Evolutionary conservation across 176 grass and related monocot species (phyloP), one percentile per base, ranked within the genome.

Genomic region (Pharus latifolius): DNA sequence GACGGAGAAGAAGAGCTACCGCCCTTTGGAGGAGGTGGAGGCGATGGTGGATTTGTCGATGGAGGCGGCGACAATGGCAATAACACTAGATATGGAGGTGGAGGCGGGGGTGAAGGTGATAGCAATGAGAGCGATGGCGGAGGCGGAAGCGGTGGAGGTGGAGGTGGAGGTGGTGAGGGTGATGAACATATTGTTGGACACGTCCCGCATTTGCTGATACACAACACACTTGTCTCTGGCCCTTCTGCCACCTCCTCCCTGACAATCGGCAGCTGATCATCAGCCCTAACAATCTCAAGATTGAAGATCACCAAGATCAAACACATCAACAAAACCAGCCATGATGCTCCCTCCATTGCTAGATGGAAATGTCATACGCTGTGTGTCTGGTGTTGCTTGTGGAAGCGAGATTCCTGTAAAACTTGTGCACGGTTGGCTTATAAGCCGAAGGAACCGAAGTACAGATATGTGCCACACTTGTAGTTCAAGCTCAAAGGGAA

Each of bases 171-270:
- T 14, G 84, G 79, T 7, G 87, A 85, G 19, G 85, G 61, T 5
- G 90, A 82, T 31, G 71, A 51, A 55, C 82, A 86, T 2, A 86
- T 33, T 0, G 71, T 80, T 2, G 90, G 90, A 74, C 90, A 89
- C 68, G 79, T 94, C 67, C 80, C 86, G 55, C 90, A 86, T 74
- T 89, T 19, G 26, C 82, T 94, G 51, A 83, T 15, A 61, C 90
- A 89, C 15, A 94, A 33, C 58, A 80, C 37, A 68, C 70, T 85
- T 16, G 66, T 56, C 63, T 92, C 84, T 17, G 89, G 60, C 2
- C 72, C 41, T 29, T 12, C 47, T n/a, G 55, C 60, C 25, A 27
- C 81, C 19, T n/a, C 47, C 35, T 76, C 44, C 22, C 35, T 73
- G 58, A 35, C 49, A 76, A 15, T 10, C 52, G 42, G 7, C 43